phyloP scores from a whole-genome alignment of 2,329 filamentous ascomycete species.

The Paecilomyces formosus region DNA sequence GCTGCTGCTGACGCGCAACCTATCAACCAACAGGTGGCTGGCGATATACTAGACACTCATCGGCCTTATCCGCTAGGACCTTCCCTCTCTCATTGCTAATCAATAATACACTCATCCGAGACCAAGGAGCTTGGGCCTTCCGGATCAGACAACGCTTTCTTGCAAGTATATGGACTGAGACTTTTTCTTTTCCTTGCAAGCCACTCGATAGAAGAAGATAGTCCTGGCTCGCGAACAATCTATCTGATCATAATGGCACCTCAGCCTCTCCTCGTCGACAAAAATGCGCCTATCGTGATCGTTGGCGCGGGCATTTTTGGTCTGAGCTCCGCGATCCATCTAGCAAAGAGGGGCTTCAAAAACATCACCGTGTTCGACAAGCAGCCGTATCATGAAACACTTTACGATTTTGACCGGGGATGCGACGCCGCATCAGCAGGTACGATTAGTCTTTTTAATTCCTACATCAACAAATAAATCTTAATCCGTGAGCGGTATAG shows the following conservation, averaged over 20 bases:
- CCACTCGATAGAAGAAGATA: background rate
- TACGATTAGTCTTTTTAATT: slow-evolving; percentile 5
- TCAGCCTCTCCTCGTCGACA: slow-evolving; percentile 4
- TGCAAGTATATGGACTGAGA: background rate
- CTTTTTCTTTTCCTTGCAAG: background rate
- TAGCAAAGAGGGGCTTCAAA: slow-evolving; percentile 38
- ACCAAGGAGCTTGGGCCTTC: background rate
- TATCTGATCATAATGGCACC: background rate
- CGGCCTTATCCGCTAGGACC: background rate
- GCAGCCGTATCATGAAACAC: slow-evolving; percentile 34
- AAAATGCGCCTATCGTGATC: slow-evolving; percentile 17
- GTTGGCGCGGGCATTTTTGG: slow-evolving; percentile 21
- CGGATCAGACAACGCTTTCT: background rate
- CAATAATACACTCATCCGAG: background rate
- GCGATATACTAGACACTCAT: background rate
- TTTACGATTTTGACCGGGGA: slow-evolving; percentile 36
- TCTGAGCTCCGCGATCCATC: slow-evolving; percentile 32
- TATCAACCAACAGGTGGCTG: background rate
- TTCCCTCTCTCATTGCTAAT: background rate
- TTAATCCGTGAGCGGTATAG: background rate
- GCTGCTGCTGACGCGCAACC: background rate
- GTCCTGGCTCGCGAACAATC: background rate
- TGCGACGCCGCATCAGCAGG: slow-evolving; percentile 40
- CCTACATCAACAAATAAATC: background rate
- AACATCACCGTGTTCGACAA: slow-evolving; percentile 44